Percentiles rank a stretch among this genome's conserved stretches.
Evolutionary conservation across 2,329 filamentous ascomycete species (phyloP).

Genomic region (Pestalotiopsis sp.): DNA sequence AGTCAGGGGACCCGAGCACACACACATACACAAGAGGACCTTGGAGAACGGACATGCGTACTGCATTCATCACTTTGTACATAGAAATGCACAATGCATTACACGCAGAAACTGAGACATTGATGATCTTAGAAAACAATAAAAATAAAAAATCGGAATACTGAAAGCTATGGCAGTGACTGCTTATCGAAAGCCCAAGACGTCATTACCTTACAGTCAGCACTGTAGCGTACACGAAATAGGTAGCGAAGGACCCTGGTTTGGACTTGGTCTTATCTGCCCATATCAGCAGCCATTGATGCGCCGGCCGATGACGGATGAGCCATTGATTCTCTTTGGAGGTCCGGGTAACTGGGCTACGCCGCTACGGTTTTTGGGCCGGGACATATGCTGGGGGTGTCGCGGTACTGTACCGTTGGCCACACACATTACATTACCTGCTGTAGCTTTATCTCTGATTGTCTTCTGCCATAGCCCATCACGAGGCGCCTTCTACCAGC

Average conservation of each 20-base stretch:
- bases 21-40: background rate
- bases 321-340: background rate
- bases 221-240: background rate
- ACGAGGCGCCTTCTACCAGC: slow-evolving; percentile 9
- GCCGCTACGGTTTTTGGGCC: background rate
- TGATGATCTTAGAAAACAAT: background rate
- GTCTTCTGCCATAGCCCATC: background rate
- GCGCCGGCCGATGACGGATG: slow-evolving; percentile 8
- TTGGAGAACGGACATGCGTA: too few species aligned
- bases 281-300: slow-evolving; percentile 4
- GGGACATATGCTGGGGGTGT: background rate
- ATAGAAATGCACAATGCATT: background rate
- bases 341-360: background rate
- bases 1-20: background rate
- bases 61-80: background rate
- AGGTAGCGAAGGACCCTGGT: background rate
- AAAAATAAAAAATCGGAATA: background rate
- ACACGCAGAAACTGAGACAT: background rate
- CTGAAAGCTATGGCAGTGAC: background rate
- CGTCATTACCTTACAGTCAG: slow-evolving; percentile 1
- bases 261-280: slow-evolving; percentile 1
- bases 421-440: background rate
- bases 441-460: background rate
- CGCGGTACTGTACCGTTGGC: background rate
- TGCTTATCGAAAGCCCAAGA: slow-evolving; percentile 2